Percentiles rank a stretch among this genome's conserved stretches.
phyloP scores from a whole-genome alignment of 129 eudicot species.

The Lonicera japonica region DNA sequence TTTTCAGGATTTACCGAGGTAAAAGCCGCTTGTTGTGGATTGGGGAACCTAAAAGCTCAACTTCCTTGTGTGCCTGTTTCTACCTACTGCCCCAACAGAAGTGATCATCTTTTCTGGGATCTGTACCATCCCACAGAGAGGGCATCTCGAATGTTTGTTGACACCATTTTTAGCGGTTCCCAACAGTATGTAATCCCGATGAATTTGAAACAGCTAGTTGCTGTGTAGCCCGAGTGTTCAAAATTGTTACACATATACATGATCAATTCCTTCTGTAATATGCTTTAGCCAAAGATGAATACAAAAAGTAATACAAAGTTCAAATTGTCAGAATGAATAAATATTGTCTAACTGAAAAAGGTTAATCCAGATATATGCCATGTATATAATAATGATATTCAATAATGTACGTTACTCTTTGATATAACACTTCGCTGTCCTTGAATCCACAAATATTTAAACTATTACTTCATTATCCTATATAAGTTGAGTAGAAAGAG shows the following conservation, averaged over 20 bases:
- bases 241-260: not conserved
- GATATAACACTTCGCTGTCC: not conserved
- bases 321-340: not conserved
- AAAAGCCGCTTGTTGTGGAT: slow-evolving; percentile 78
- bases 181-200: slow-evolving; percentile 37
- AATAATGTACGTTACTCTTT: not conserved
- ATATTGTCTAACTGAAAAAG: not conserved
- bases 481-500: too few relatives aligned
- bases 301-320: not conserved
- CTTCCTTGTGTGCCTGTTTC: slow-evolving; percentile 70
- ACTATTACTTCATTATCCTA: not conserved
- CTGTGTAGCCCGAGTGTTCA: slow-evolving; percentile 16
- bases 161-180: slow-evolving; percentile 35
- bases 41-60: slow-evolving; percentile 60
- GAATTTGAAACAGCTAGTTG: slow-evolving; percentile 50
- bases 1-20: slow-evolving; percentile 64
- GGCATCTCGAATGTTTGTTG: slow-evolving; percentile 39
- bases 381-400: not conserved
- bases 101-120: slow-evolving; percentile 76
- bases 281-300: not conserved
- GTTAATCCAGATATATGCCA: not conserved
- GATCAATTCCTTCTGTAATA: not conserved
- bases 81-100: slow-evolving; percentile 48
- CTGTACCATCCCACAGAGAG: slow-evolving; percentile 65
- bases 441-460: not conserved